phyloP scores from a whole-genome alignment of 768 basidiomycete genomes.

The Calocera cornea region DNA sequence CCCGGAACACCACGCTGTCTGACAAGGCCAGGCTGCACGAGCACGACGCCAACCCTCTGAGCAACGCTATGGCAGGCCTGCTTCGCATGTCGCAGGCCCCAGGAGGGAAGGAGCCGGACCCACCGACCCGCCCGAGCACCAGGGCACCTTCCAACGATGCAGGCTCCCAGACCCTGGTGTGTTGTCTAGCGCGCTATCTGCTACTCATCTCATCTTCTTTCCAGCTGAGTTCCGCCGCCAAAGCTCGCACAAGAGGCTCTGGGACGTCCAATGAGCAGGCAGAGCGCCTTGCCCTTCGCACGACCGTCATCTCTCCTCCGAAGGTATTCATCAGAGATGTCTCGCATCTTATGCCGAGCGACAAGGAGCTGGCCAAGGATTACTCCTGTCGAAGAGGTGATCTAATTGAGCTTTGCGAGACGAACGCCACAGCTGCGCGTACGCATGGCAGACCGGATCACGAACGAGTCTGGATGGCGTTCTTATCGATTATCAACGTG shows the following conservation, averaged over 20 bases:
- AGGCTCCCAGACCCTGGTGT: not conserved
- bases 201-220: not conserved
- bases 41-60: constrained; percentile 9
- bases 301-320: not conserved
- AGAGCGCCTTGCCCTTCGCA: constrained; percentile 26
- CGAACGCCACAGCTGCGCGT: constrained; percentile 48
- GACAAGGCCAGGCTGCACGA: constrained; percentile 5
- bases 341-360: constrained; percentile 36
- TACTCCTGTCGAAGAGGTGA: constrained; percentile 40
- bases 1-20: constrained; percentile 8
- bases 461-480: constrained; percentile 48
- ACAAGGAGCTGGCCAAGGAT: constrained; percentile 44
- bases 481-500: constrained; percentile 36
- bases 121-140: not conserved
- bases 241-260: not conserved
- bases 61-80: constrained; percentile 11
- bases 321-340: constrained; percentile 32
- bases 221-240: not conserved
- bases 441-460: constrained; percentile 51
- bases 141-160: not conserved
- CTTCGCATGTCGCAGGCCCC: constrained; percentile 9
- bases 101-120: constrained; percentile 4
- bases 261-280: not conserved
- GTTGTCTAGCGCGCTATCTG: not conserved
- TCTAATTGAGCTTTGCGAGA: constrained; percentile 39